Percentiles rank a stretch among this genome's conserved stretches.
Evolutionary conservation across 345 rosid genomes (phyloP).

Genomic region (Arabis hirsuta): DNA sequence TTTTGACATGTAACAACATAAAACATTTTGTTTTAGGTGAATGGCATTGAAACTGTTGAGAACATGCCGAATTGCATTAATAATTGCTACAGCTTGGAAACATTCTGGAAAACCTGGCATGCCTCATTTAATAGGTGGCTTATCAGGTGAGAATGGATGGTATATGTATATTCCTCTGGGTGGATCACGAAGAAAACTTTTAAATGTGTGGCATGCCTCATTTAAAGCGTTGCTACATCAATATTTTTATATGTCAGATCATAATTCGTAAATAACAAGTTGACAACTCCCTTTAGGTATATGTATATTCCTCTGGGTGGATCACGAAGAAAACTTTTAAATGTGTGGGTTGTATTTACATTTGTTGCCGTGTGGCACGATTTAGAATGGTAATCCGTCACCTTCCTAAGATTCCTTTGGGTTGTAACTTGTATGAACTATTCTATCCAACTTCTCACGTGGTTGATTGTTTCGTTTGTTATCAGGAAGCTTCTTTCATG

Average conservation of each 20-base stretch:
- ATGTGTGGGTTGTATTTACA: conserved; percentile 89
- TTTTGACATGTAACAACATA: background rate
- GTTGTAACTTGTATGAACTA: background rate
- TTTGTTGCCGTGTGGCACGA: conserved; percentile 99
- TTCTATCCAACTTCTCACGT: conserved; percentile 28
- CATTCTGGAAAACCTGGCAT: conserved; percentile 98
- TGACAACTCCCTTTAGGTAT: conserved; percentile 59
- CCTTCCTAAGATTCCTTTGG: conserved; percentile 26
- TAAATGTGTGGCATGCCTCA: conserved; percentile 92
- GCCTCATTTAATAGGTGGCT: conserved; percentile 99
- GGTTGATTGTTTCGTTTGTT: conserved; percentile 43
- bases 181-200: conserved; percentile 80
- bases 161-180: conserved; percentile 98
- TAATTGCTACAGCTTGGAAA: conserved; percentile 86
- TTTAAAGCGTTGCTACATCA: background rate
- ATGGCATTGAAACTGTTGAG: conserved; percentile 88
- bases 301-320: conserved; percentile 98
- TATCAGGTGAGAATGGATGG: conserved; percentile 87
- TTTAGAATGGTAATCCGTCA: conserved; percentile 72
- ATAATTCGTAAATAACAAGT: background rate
- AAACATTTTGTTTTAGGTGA: conserved; percentile 51
- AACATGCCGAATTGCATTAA: conserved; percentile 94
- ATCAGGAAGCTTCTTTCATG: conserved; percentile 96
- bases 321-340: conserved; percentile 76
- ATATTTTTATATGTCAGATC: too few species aligned